A percentile compares a stretch with the other conserved stretches of the same genome.
Evolutionary conservation across 768 basidiomycete species (phyloP).

Genomic region (Suillus placidus): DNA sequence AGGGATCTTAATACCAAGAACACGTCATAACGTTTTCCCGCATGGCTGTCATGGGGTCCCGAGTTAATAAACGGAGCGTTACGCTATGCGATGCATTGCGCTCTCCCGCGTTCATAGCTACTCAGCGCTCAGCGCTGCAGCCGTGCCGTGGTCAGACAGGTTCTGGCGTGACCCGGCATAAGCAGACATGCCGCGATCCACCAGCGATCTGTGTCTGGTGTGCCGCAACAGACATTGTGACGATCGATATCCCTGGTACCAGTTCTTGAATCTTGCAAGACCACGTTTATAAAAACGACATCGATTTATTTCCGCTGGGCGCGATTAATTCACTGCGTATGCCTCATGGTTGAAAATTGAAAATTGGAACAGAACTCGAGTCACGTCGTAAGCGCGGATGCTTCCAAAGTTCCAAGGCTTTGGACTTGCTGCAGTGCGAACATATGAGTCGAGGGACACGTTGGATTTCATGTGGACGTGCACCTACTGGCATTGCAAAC

Average conservation of each 20-base stretch:
- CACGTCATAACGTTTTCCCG: background rate
- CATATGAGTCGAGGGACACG: background rate
- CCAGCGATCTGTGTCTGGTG: background rate
- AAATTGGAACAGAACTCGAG: no score
- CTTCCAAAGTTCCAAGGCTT: no score
- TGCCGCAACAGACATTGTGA: background rate
- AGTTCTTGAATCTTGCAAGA: no score
- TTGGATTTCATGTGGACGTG: background rate
- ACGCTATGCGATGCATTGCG: background rate
- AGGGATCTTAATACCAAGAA: no score
- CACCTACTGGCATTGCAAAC: background rate
- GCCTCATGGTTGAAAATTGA: no score
- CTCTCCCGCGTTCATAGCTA: background rate
- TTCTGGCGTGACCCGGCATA: background rate
- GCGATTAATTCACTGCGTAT: no score
- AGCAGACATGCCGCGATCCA: background rate
- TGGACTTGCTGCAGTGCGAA: no score
- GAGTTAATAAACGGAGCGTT: background rate
- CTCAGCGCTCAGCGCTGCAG: no score
- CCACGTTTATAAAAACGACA: no score
- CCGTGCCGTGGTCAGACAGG: background rate
- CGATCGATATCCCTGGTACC: no score
- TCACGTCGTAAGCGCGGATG: no score
- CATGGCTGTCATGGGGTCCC: background rate
- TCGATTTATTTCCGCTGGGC: no score